Base-by-base conservation (phyloP, 1,139 yeast species). In the Blastobotrys illinoisensis region DNA sequence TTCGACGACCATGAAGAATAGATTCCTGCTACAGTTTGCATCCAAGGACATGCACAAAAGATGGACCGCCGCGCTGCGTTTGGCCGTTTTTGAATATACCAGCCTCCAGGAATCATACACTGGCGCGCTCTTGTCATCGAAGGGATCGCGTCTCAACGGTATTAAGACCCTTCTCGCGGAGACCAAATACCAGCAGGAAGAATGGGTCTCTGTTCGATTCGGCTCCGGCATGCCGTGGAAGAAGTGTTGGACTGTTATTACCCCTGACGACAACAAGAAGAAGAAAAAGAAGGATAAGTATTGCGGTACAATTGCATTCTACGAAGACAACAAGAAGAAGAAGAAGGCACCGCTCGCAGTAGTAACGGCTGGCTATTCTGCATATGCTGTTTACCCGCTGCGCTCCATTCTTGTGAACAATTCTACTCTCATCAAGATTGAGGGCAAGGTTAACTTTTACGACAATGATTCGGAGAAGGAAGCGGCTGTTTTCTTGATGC, bases 201-300 rank as follows among this genome's bases (percentile, higher is more conserved):
- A 91, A 66, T 91, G 97, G 97, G 90, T 88, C 44, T 81, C 91
- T 70, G 95, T 93, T 23, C 78, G 98, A 61, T 91, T 91, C 70
- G 98, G 98, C 14, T 82, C 95, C 16, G 99, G 99, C 40, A 89
- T 89, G 96, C 97, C 97, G 1, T 93, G 98, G 97, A 88, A 86
- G 67, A 79, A 96, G 59, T 91, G 97, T 67, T 93, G 81, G 75
- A 93, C 96, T 1, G 96, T 90, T n/a, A 81, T 91, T 55, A 89
- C 91, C 58, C 97, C 96, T 7, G 73, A 72, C 7, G 68, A 62
- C 40, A 63, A 73, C 66, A 71, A 83, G 69, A 70, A 74, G 67
- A 66, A 66, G 61, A 62, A 75, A 69, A 64, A 72, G 68, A 64
- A 72, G 68, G 54, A 74, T 66, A 59, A 77, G 74, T 63, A 63